phyloP scores from a whole-genome alignment of 78 protist genomes.

The Dictyostelium intermedium region DNA sequence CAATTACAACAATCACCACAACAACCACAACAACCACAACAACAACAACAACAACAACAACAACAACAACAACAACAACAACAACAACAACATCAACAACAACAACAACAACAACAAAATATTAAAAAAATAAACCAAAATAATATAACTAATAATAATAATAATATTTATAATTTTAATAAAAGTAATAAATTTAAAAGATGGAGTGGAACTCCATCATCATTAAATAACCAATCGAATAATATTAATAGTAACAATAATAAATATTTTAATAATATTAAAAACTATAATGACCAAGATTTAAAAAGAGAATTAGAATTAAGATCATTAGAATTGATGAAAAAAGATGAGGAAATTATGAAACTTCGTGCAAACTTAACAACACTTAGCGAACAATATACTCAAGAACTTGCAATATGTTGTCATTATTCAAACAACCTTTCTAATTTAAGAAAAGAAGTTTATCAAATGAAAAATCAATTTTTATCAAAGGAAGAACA shows the following conservation, averaged over 20 bases:
- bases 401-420: constrained; percentile 43
- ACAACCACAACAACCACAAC: background rate
- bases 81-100: too few relatives aligned
- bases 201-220: background rate
- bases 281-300: background rate
- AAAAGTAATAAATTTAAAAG: background rate
- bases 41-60: background rate
- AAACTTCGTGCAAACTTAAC: background rate
- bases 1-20: background rate
- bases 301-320: constrained; percentile 40
- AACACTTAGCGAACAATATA: background rate
- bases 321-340: constrained; percentile 5
- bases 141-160: background rate
- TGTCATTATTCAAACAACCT: constrained; percentile 23
- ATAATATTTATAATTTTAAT: background rate
- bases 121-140: too few relatives aligned
- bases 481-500: constrained; percentile 52
- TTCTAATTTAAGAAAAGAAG: constrained; percentile 39
- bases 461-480: background rate
- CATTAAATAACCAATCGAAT: background rate
- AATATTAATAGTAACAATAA: background rate
- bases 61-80: background rate
- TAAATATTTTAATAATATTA: background rate
- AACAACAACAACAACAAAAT: too few relatives aligned
- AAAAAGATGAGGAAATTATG: constrained; percentile 54